Conservation (phyloP, 2,329 filamentous ascomycete species). For the Stagonosporopsis vannaccii region DNA sequence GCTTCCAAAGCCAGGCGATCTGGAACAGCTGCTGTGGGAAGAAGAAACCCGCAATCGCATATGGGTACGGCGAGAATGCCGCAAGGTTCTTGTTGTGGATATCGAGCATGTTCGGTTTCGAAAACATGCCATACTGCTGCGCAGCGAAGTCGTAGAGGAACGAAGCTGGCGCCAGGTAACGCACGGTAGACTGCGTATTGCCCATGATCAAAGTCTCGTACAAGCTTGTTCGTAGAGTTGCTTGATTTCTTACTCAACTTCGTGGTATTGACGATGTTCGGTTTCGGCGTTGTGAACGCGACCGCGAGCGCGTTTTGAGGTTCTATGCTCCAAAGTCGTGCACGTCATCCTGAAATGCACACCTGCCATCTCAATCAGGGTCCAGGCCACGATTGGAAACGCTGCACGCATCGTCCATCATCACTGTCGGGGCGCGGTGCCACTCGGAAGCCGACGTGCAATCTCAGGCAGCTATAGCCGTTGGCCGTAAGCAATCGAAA, state of each 20-base stretch:
- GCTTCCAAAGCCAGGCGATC: conserved; percentile 63
- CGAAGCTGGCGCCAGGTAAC: conserved; percentile 61
- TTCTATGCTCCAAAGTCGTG: conserved; percentile 10
- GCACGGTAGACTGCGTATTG: conserved; percentile 61
- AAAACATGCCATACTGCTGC: conserved; percentile 67
- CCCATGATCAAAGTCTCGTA: conserved; percentile 54
- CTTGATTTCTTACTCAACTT: background rate
- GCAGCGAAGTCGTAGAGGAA: conserved; percentile 65
- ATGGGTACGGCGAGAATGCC: conserved; percentile 66
- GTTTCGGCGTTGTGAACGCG: background rate
- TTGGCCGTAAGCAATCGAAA: background rate
- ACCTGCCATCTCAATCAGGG: conserved; percentile 1
- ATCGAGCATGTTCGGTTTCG: conserved; percentile 65
- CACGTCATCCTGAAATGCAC: conserved; percentile 13
- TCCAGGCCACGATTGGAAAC: background rate
- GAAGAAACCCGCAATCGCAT: conserved; percentile 67
- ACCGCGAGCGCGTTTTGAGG: background rate
- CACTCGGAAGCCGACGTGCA: background rate
- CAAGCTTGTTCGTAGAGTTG: background rate
- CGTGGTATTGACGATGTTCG: too few relatives aligned
- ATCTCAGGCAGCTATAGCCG: background rate
- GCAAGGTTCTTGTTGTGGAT: conserved; percentile 65
- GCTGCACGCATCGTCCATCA: background rate
- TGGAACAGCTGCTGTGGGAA: conserved; percentile 68
- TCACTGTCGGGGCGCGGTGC: background rate